Evolutionary conservation across 768 basidiomycete species (phyloP).

Genomic region (Lanmaoa rubissima): DNA sequence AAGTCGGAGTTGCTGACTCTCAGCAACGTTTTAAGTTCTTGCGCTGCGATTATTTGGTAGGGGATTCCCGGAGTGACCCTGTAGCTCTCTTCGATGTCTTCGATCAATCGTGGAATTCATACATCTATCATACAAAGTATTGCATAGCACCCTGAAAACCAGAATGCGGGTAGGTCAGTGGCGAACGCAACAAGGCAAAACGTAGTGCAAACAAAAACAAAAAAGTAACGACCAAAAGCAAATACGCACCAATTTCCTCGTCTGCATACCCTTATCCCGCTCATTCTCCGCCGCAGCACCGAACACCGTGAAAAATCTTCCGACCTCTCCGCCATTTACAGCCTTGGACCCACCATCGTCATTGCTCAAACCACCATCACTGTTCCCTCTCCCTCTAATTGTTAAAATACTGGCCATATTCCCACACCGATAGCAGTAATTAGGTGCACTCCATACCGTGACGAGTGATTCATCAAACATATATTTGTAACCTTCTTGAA

Average conservation of each 20-base stretch:
- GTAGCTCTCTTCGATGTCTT: not conserved
- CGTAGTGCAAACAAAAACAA: not conserved
- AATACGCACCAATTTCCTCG: slow-evolving; percentile 63
- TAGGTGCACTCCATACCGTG: slow-evolving; percentile 91
- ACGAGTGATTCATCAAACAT: slow-evolving; percentile 95
- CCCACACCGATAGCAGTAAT: slow-evolving; percentile 83
- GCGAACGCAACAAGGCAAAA: not conserved
- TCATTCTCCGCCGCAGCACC: slow-evolving; percentile 89
- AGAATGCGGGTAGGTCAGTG: not conserved
- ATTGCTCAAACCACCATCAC: slow-evolving; percentile 13
- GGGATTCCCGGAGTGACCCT: not conserved
- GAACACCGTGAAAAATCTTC: slow-evolving; percentile 75
- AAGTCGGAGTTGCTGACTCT: not conserved
- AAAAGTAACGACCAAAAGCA: not conserved
- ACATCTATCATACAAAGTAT: slow-evolving; percentile 36
- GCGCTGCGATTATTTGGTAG: not conserved
- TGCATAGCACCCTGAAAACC: slow-evolving; percentile 35
- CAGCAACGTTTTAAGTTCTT: not conserved
- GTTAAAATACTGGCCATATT: slow-evolving; percentile 92
- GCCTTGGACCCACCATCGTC: not conserved
- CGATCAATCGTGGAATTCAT: slow-evolving; percentile 2
- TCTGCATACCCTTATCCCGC: slow-evolving; percentile 75
- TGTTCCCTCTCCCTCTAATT: slow-evolving; percentile 59
- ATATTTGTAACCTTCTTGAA: slow-evolving; percentile 94
- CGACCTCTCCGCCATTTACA: slow-evolving; percentile 18